These are phyloP conservation scores for Tanozyma kutaoensis DNA, from an alignment of 805 yeast genomes.

Conservation along the genomic window DNA sequence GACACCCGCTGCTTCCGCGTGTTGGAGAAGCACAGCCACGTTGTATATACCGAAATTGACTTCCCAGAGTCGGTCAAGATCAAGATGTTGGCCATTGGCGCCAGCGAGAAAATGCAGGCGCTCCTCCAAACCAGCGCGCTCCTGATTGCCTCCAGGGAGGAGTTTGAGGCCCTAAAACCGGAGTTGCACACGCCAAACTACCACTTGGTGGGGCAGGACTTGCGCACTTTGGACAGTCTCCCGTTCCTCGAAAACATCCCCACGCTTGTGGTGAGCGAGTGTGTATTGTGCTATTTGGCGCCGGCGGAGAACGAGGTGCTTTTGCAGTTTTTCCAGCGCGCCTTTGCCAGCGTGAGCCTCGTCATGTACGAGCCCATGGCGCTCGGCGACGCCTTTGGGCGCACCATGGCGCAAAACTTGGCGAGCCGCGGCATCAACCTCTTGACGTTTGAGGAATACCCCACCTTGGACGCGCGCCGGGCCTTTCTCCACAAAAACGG, in stretches of 20 bases:
- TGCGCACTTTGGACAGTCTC: conserved; percentile 21
- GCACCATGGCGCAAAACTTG: conserved; percentile 53
- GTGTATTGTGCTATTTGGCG: conserved; percentile 60
- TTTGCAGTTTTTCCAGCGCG: conserved; percentile 25
- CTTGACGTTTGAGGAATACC: conserved; percentile 41
- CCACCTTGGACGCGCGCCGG: conserved; percentile 22
- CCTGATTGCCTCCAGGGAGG: conserved; percentile 2
- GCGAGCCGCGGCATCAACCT: conserved; percentile 47
- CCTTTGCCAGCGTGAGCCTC: conserved; percentile 13
- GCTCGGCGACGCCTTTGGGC: conserved; percentile 49
- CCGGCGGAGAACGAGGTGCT: conserved; percentile 35
- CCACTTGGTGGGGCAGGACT: conserved; percentile 41
- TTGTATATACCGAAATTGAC: conserved; percentile 50
- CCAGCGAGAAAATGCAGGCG: conserved; percentile 11
- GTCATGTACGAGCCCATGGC: conserved; percentile 64
- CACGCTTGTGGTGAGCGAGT: conserved; percentile 58
- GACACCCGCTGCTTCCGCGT: conserved; percentile 55
- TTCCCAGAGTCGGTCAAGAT: conserved; percentile 39
- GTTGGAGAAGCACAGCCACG: conserved; percentile 15
- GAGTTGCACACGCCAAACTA: conserved; percentile 29
- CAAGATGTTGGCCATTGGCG: conserved; percentile 36
- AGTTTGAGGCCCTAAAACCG: conserved; percentile 11
- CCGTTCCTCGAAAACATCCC: conserved; percentile 25
- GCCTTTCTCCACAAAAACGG: conserved; percentile 11
- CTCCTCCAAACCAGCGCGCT: background rate